Base-by-base conservation (phyloP, 2,329 filamentous ascomycete species). In the Venturia pyrina region DNA sequence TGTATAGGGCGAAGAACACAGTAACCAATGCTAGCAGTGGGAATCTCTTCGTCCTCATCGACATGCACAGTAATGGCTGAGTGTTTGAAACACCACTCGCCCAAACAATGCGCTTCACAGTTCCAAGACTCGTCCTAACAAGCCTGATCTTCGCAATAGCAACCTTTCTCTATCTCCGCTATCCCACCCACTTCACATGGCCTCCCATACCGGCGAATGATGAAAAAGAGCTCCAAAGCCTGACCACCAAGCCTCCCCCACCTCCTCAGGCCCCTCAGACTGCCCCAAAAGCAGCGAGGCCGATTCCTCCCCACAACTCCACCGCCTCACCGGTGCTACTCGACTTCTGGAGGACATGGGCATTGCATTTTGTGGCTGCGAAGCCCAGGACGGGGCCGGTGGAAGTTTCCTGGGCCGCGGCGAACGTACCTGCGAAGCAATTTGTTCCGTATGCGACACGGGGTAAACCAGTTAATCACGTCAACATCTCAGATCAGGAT, bases 261-360 rank as follows among this genome's bases (percentile, higher is more conserved):
- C 53, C 53, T 59, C 32, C 53, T 59, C 32, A 24, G 53, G 53
- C 17, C 53, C n/a, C 53, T 17, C 15, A 59, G 4, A 2, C 32
- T 34, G 32, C 48, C 24, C n/a, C 28, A n/a, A 19, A n/a, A 59
- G 11, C 7, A 19, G 7, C 32, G n/a, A 59, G 53, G 53, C 53
- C 53, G 37, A 62, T 46, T 17, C 43, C 46, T 48, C 46, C 40
- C 34, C 62, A 56, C 43, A 64, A 64, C n/a, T 56, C 62, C 44
- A 64, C 62, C 43, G 62, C 62, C n/a, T 48, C 43, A 24, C 62
- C 41, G 5, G 43, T 40, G 21, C 32, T 64, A 24, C 62, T 34
- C 8, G 13, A 53, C 8, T 64, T 64, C 34, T 64, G 62, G 62
- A n/a, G 15, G 32, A 56, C 62, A 34, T 64, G 62, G 62, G 48